Base-by-base conservation (phyloP, 2,329 filamentous ascomycete species). In the Paecilomyces dactylethromorphus region DNA sequence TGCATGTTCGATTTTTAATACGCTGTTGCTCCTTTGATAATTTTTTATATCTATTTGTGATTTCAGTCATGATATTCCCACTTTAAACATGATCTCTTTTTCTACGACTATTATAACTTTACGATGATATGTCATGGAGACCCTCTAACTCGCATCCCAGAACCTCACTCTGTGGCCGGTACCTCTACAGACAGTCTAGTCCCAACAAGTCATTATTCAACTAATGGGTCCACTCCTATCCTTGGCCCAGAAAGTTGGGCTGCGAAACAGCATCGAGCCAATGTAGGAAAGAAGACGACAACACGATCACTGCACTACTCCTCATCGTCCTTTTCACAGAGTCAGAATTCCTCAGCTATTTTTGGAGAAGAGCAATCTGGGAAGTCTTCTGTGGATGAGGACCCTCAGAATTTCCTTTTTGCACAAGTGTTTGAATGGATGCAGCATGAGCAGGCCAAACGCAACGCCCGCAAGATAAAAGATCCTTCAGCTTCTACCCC, bases 351-450 rank as follows among this genome's bases (percentile, higher is more conserved):
- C 11, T 58, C 60, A n/a, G 56, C 60, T 15, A 21, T 45, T 11
- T 59, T 62, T 3, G 65, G 69, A n/a, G 70, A 69, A 6, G 66
- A 66, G 22, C 70, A 70, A 11, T 62, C 65, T 24, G 58, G 54
- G 63, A 51, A 70, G 64, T 51, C 56, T 39, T 8, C 62, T 18
- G 62, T 62, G 56, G 61, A 73, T 3, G 70, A 72, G n/a, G 71
- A 73, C 55, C 54, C 66, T 22, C 73, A 74, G 45, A 62, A 69
- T 54, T 66, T 62, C 52, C 69, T 95, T 7, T 76, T 94, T 29
- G 81, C 86, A 21, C 90, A 95, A 69, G 86, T 97, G 13, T 82
- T 84, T 26, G 86, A 90, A 64, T 97, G 93, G 93, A 78, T 97
- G 45, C 86, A 92, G 65, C 84, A 87, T 55, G 92, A 97, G 75